Evolutionary conservation across 1,284 basidiomycete genomes (phyloP), one percentile per base, ranked within the genome.

Genomic region (Leccinum griseonigrum): DNA sequence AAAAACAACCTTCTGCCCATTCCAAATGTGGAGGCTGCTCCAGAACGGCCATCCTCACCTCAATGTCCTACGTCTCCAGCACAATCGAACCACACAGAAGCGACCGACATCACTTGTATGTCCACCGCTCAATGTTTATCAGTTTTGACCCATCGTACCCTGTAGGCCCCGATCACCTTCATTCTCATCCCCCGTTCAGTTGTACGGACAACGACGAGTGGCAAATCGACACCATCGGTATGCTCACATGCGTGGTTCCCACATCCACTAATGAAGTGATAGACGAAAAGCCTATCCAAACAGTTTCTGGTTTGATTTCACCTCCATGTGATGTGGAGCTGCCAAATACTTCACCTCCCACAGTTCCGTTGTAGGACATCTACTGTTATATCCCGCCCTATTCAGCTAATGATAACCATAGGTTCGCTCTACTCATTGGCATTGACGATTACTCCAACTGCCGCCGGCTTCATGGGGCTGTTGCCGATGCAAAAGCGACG

Each of bases 391-490:
- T 46, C 54, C 14, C 38, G 22, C 26, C 5, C 18, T 29, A 31
- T 14, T 40, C 18, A 16, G 26, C 46, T 13, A 22, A 38, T 26
- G 54, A 26, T 32, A 40, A 18, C 16, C 52, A 36, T 28, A 57
- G 85, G 56, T 87, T 86, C 61, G 84, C 83, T 18, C 75, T 87
- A 60, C 74, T 87, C 60, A 78, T 88, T 61, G 86, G 85, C 46
- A 82, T 87, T 61, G 80, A 87, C 71, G 75, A 77, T 60, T 88
- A 88, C 72, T 79, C 80, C 13, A 71, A 75, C 57, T 80, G 84
- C 32, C 81, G 77, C 79, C 83, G 84, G 64, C 78, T 87, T 46
- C 75, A 81, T 55, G 82, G 83, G 51, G 84, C 83, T 62, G 80
- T 82, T 43, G 77, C 83, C 59, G 86, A 88, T 68, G 85, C 85